phyloP scores from a whole-genome alignment of 2,329 filamentous ascomycete genomes.

The Elsinoe ampelina region DNA sequence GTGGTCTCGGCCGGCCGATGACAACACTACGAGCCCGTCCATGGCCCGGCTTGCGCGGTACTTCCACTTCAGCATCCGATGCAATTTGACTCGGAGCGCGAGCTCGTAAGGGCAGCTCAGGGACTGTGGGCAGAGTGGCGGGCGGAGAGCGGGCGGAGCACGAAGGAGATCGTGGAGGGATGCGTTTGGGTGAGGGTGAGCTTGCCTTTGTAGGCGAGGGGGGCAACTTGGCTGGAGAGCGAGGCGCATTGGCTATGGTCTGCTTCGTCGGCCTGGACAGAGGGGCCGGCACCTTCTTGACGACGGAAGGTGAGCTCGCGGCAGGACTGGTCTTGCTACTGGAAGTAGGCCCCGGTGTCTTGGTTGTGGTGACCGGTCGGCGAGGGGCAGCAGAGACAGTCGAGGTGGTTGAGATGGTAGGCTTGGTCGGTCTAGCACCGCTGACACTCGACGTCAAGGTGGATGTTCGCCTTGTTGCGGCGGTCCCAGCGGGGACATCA shows the following conservation, averaged over 20 bases:
- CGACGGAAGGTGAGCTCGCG: neutral
- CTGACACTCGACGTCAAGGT: neutral
- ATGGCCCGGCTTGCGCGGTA: constrained; percentile 14
- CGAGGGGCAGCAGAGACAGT: constrained; percentile 6
- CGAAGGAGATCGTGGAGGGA: neutral
- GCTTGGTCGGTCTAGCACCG: neutral
- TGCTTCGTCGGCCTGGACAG: neutral
- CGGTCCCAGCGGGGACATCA: neutral
- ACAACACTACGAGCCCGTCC: constrained; percentile 14
- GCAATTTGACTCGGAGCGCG: constrained; percentile 4
- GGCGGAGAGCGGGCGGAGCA: neutral
- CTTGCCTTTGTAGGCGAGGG: neutral
- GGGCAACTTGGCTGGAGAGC: neutral
- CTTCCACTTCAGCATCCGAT: constrained; percentile 16
- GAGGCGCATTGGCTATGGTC: neutral
- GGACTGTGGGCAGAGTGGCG: neutral
- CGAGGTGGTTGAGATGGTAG: neutral
- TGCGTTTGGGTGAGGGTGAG: neutral
- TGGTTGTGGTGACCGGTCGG: neutral
- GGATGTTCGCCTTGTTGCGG: neutral
- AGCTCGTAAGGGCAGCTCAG: constrained; percentile 1
- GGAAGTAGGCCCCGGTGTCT: neutral
- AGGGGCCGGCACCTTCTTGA: constrained; percentile 1
- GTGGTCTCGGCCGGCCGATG: constrained; percentile 9
- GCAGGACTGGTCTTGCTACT: neutral